Base-by-base conservation (phyloP, 1,284 basidiomycete species). In the Papiliotrema laurentii region DNA sequence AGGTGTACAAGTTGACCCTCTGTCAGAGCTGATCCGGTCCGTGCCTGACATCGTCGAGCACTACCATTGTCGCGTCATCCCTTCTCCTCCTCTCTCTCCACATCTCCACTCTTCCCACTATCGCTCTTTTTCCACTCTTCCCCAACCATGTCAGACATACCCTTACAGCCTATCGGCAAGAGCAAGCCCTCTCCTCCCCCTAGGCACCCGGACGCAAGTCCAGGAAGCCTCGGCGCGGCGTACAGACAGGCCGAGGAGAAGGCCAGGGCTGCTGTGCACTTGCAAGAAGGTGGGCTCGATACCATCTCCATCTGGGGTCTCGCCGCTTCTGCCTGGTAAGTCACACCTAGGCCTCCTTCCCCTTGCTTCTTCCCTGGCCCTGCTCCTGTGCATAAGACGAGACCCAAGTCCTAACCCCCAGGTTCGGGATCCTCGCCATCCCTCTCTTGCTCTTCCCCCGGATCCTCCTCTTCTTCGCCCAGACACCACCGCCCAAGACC, bases 401-500 rank as follows among this genome's bases (percentile, higher is more conserved):
- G 14, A 16, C 14, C 6, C 34, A 16, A n/a, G 14, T 4, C 5
- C 3, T 22, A 13, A 13, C n/a, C 6, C 22, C 11, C 55, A 72
- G 71, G 69, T 68, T 69, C 51, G 39, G 55, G 16, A 24, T 63
- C 24, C 57, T 70, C 22, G 63, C 64, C 14, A 43, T 69, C n/a
- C 71, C 69, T 0, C 55, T 71, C 2, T 54, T 73, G 16, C 57
- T 73, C 34, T 66, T 74, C 56, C 71, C 72, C 6, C 65, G 71
- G 13, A 59, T 74, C 40, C 54, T 74, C 13, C 54, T 73, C 43
- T 74, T 73, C 61, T 65, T 74, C 53, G 58, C 69, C 4, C 69
- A 72, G 47, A 55, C 51, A 4, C 49, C 63, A 9, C 58, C 63
- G 1, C 36, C 59, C 26, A 37, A 43, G 2, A 35, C 43, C 24